These are phyloP conservation scores for Lippia alba DNA, from an alignment of 305 asterid species.

Conservation along the genomic window DNA sequence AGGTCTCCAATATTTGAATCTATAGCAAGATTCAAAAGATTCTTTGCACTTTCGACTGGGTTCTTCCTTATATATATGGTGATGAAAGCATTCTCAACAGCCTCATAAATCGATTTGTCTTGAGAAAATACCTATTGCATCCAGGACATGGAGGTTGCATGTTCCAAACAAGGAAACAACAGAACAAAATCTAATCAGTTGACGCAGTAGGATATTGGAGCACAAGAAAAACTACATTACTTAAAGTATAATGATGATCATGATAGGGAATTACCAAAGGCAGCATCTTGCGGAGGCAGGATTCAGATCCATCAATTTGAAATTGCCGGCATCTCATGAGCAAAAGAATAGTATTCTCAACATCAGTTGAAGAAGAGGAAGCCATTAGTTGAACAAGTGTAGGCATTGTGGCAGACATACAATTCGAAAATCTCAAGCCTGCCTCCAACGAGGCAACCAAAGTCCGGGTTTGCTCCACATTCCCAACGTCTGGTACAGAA, in stretches of 20 bases:
- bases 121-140: slow-evolving; percentile 82
- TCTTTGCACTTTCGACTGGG: slow-evolving; percentile 85
- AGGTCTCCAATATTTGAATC: slow-evolving; percentile 97
- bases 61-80: slow-evolving; percentile 77
- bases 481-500: slow-evolving; percentile 91
- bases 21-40: slow-evolving; percentile 81
- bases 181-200: slow-evolving; percentile 15
- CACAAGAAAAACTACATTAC: slow-evolving; percentile 7
- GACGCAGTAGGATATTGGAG: not conserved
- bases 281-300: slow-evolving; percentile 92
- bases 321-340: slow-evolving; percentile 98
- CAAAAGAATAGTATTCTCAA: slow-evolving; percentile 85
- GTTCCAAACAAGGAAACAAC: slow-evolving; percentile 15
- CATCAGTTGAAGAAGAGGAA: slow-evolving; percentile 91
- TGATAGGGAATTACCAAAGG: slow-evolving; percentile 80
- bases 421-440: slow-evolving; percentile 83
- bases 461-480: slow-evolving; percentile 90
- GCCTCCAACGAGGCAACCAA: slow-evolving; percentile 96
- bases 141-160: slow-evolving; percentile 17
- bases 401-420: slow-evolving; percentile 81
- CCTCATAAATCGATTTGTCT: slow-evolving; percentile 90
- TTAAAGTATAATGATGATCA: slow-evolving; percentile 27
- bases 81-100: slow-evolving; percentile 94
- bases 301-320: slow-evolving; percentile 91
- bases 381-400: slow-evolving; percentile 96